Conservation (phyloP, 2,329 filamentous ascomycete genomes). For the Fusarium luffae region DNA sequence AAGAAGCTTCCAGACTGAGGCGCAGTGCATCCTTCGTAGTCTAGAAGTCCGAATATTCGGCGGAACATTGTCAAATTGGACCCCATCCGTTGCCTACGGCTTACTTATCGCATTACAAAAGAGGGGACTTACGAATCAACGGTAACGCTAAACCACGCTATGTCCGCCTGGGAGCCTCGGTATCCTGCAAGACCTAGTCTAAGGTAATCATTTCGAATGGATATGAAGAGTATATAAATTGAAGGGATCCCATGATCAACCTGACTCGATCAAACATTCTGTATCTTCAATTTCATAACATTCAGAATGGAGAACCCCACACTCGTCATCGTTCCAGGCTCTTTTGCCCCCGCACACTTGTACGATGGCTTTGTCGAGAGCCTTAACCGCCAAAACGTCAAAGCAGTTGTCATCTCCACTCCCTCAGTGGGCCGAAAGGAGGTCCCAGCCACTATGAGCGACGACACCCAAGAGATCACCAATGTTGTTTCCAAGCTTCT, state of each 20-base stretch:
- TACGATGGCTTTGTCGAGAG: constrained; percentile 16
- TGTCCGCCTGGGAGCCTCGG: not conserved
- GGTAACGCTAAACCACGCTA: not conserved
- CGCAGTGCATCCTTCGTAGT: not conserved
- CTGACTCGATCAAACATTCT: not conserved
- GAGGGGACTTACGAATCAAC: not conserved
- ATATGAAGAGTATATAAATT: not conserved
- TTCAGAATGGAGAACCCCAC: not conserved
- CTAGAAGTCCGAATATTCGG: not conserved
- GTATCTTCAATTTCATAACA: not conserved
- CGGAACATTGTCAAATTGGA: not conserved
- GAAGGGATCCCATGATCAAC: fast-evolving
- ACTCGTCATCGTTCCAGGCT: constrained; percentile 18
- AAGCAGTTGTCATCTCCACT: not conserved
- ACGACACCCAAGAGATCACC: constrained; percentile 12
- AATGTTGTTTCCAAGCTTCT: constrained; percentile 9
- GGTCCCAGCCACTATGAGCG: constrained; percentile 21
- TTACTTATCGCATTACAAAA: not conserved
- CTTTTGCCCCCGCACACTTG: constrained; percentile 10
- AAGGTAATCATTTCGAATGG: no score
- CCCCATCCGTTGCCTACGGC: not conserved
- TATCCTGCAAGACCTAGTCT: not conserved
- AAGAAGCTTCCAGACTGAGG: not conserved
- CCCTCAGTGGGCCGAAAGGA: constrained; percentile 19
- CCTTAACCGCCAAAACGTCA: not conserved